Evolutionary conservation across 257 asterid species (phyloP).

Genomic region (Coffea canephora): DNA sequence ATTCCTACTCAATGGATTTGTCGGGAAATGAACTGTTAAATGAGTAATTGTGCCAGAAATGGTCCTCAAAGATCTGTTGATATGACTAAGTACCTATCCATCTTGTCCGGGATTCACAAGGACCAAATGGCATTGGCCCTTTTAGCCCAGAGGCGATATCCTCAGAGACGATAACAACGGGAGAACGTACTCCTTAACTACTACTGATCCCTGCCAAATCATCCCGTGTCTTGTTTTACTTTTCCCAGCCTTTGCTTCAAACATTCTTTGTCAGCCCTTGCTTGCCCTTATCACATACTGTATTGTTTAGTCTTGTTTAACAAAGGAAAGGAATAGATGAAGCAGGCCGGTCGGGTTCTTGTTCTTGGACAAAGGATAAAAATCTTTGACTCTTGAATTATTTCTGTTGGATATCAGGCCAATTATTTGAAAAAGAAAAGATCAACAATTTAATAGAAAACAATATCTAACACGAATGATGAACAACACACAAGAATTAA

Average conservation of each 20-base stretch:
- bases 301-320: neutral
- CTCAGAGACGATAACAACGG: constrained; percentile 17
- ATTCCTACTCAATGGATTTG: constrained; percentile 18
- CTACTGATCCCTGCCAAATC: constrained; percentile 24
- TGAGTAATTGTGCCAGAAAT: constrained; percentile 35
- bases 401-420: no score
- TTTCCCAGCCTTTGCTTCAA: neutral
- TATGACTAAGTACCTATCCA: constrained; percentile 24
- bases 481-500: no score
- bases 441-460: no score
- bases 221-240: neutral
- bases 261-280: neutral
- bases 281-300: neutral
- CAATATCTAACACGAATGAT: no score
- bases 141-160: neutral
- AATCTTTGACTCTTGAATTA: neutral
- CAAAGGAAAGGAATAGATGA: neutral
- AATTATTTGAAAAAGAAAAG: no score
- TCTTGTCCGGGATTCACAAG: constrained; percentile 17
- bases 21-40: constrained; percentile 9
- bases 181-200: constrained; percentile 5
- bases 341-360: neutral
- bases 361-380: neutral
- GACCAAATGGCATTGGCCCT: neutral
- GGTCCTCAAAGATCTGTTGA: neutral